These are phyloP conservation scores for Russula sp. DNA, from an alignment of 768 basidiomycete genomes.

Conservation along the genomic window DNA sequence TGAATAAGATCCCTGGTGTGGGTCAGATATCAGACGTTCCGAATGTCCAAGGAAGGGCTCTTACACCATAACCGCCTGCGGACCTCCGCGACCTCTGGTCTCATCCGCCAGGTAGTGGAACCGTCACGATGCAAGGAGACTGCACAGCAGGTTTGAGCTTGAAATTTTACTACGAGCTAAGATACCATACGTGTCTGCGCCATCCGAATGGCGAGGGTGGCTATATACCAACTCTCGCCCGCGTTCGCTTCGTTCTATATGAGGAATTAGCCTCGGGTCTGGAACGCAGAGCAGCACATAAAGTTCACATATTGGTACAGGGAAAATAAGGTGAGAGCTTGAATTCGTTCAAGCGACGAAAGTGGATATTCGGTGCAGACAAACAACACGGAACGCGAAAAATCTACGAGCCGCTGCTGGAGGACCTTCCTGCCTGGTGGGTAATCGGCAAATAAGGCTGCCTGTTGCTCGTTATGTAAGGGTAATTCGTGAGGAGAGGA, in stretches of 20 bases:
- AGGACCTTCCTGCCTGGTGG: slow-evolving; percentile 23
- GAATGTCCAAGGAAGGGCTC: neutral
- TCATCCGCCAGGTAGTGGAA: slow-evolving; percentile 23
- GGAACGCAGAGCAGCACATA: neutral
- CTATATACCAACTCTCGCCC: slow-evolving; percentile 21
- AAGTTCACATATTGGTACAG: slow-evolving; percentile 23
- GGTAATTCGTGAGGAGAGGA: neutral
- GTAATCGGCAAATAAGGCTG: slow-evolving; percentile 23
- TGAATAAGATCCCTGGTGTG: slow-evolving; percentile 22
- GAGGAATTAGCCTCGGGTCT: neutral
- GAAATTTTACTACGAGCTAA: neutral
- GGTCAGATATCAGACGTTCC: neutral
- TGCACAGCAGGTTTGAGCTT: neutral
- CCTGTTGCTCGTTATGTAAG: slow-evolving; percentile 1
- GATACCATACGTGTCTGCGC: slow-evolving; percentile 24
- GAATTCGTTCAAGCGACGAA: slow-evolving; percentile 25
- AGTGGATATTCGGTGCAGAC: slow-evolving; percentile 9
- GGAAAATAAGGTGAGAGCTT: slow-evolving; percentile 22
- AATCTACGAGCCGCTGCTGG: slow-evolving; percentile 21
- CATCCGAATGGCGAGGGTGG: slow-evolving; percentile 25
- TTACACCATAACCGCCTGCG: slow-evolving; percentile 27
- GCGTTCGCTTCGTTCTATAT: slow-evolving; percentile 17
- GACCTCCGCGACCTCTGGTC: slow-evolving; percentile 25
- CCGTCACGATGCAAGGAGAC: slow-evolving; percentile 27
- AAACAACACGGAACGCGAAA: slow-evolving; percentile 23